A percentile compares a stretch with the other conserved stretches of the same genome.
These are phyloP conservation scores for Colletotrichum lentis DNA, from an alignment of 2,329 filamentous ascomycete species.

Conservation along the genomic window DNA sequence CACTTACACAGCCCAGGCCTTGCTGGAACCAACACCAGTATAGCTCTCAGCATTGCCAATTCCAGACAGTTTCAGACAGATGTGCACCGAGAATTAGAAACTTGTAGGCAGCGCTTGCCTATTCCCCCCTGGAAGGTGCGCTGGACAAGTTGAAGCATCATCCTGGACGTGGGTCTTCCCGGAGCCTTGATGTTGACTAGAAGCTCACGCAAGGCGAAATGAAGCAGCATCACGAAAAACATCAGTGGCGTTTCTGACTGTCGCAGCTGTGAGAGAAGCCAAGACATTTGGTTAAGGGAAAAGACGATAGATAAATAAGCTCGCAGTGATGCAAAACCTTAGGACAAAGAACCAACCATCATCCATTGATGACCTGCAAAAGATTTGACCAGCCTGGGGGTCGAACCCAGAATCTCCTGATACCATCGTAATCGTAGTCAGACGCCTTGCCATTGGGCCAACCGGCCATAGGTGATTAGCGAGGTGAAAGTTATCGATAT, in stretches of 20 bases:
- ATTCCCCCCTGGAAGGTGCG: not conserved
- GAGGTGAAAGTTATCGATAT: no score
- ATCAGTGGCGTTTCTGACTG: not conserved
- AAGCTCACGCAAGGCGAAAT: not conserved
- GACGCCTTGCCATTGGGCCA: conserved; percentile 55
- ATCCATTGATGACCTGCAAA: no score
- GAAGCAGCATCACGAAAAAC: not conserved
- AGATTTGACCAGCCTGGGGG: conserved; percentile 36
- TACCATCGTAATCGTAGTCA: conserved; percentile 49
- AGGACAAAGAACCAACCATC: no score
- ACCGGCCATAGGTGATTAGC: conserved; percentile 27
- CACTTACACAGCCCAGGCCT: not conserved
- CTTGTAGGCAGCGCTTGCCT: not conserved
- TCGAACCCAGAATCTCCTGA: conserved; percentile 38
- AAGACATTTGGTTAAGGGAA: no score
- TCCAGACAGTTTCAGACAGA: conserved; percentile 16
- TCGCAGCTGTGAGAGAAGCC: not conserved
- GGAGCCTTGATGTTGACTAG: not conserved
- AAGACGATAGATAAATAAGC: no score
- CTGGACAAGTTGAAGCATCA: not conserved
- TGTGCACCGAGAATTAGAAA: not conserved
- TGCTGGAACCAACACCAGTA: not conserved
- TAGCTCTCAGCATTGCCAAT: conserved; percentile 9
- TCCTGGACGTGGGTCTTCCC: no score
- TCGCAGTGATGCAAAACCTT: not conserved